Percentiles rank a stretch among this genome's conserved stretches.
Evolutionary conservation across 352 stramenopile species (phyloP).

Genomic region (Lagenidium sp.): DNA sequence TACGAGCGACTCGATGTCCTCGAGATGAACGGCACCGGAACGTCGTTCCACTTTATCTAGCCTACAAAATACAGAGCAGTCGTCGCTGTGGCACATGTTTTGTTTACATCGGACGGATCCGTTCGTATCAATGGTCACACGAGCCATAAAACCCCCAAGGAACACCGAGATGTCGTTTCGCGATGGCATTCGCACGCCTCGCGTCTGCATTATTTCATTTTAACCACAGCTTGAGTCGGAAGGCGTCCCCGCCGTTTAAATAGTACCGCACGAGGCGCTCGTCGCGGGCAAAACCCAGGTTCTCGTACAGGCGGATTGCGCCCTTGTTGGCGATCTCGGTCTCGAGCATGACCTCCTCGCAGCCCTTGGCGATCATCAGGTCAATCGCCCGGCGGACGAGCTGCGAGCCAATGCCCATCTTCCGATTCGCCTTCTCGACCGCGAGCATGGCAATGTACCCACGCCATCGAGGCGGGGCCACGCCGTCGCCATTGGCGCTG

Average conservation of each 20-base stretch:
- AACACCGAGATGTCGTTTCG: too few species aligned
- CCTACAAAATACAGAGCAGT: background rate
- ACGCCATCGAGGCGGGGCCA: constrained; percentile 33
- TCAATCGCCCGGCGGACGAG: constrained; percentile 85
- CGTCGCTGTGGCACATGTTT: too few species aligned
- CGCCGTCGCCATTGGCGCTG: constrained; percentile 5
- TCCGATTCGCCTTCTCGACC: constrained; percentile 85
- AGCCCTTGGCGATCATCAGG: constrained; percentile 72
- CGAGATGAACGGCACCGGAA: constrained; percentile 70
- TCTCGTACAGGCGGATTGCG: constrained; percentile 91
- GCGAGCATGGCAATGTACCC: constrained; percentile 96
- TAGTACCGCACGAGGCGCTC: constrained; percentile 93
- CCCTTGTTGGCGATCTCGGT: constrained; percentile 90
- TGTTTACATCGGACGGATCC: too few species aligned
- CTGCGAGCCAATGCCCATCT: constrained; percentile 87
- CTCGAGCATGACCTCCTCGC: constrained; percentile 90
- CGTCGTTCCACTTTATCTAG: constrained; percentile 68
- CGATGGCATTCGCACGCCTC: too few species aligned
- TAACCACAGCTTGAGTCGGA: constrained; percentile 89
- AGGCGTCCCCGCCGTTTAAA: constrained; percentile 92
- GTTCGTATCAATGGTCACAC: too few species aligned
- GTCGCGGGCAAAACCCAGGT: constrained; percentile 90
- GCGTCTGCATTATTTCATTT: constrained; percentile 22
- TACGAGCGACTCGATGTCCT: constrained; percentile 89
- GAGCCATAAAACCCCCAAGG: too few species aligned